phyloP scores from a whole-genome alignment of 345 rosid species.

The Populus pruinosa region DNA sequence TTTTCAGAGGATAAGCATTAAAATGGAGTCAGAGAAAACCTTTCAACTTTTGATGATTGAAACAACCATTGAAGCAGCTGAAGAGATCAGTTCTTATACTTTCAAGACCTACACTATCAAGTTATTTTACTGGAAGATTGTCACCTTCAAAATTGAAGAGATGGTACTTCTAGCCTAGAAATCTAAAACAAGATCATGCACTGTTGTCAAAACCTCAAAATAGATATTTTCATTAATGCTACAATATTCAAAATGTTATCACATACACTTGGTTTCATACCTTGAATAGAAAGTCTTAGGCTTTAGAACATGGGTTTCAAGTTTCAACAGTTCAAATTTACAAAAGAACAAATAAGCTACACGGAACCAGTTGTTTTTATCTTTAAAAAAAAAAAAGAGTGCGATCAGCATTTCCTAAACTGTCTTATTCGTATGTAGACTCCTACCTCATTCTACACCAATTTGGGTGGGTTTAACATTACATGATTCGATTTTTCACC shows the following conservation, averaged over 20 bases:
- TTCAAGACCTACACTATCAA: background rate
- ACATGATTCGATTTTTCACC: background rate
- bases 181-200: background rate
- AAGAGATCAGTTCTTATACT: background rate
- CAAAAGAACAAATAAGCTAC: background rate
- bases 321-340: background rate
- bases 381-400: too few relatives aligned
- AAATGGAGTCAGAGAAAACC: background rate
- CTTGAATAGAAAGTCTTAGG: background rate
- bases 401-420: background rate
- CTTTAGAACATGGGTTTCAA: background rate
- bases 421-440: background rate
- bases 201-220: background rate
- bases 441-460: background rate
- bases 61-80: background rate
- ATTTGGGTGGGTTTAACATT: background rate
- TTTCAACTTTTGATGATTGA: background rate
- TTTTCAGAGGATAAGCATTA: background rate
- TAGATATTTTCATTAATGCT: background rate
- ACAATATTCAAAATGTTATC: background rate
- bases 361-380: background rate
- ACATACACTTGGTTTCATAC: background rate
- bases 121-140: background rate
- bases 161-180: background rate
- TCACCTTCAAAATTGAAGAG: background rate